Percentiles rank a stretch among this genome's conserved stretches.
phyloP scores from a whole-genome alignment of 139 green algal genomes.

The Haematococcus sp. region DNA sequence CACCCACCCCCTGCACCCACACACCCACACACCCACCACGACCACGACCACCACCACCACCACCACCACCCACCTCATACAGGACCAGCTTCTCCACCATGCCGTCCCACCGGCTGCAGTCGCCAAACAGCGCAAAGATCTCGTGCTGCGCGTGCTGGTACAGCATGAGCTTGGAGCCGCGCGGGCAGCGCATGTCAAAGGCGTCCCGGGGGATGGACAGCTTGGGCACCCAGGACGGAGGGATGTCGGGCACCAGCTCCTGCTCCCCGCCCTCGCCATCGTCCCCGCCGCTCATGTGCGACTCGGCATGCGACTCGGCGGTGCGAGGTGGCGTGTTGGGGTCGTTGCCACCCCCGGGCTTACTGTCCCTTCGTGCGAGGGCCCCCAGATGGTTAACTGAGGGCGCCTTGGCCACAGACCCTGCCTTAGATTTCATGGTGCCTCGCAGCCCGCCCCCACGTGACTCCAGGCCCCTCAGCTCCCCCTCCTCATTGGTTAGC shows the following conservation, averaged over 20 bases:
- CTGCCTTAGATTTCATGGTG: neutral
- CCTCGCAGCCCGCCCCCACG: neutral
- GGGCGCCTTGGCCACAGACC: neutral
- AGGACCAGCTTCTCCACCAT: conserved; percentile 68
- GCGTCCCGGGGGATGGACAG: conserved; percentile 65
- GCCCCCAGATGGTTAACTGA: too few species aligned
- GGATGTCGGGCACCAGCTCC: conserved; percentile 65
- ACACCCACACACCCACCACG: too few species aligned
- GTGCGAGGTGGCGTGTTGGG: conserved; percentile 29
- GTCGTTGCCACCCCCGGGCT: neutral
- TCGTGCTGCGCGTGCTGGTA: conserved; percentile 64
- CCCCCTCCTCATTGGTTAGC: conserved; percentile 10
- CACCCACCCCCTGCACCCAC: too few species aligned
- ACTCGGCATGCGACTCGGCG: conserved; percentile 19
- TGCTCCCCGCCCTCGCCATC: conserved; percentile 15
- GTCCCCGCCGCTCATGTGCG: neutral
- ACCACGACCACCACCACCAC: too few species aligned
- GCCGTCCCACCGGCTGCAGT: conserved; percentile 80
- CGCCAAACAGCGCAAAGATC: conserved; percentile 78
- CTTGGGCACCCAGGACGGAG: conserved; percentile 71
- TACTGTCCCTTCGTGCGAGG: too few species aligned
- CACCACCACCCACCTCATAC: conserved; percentile 29
- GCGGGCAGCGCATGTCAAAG: conserved; percentile 80
- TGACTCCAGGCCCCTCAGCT: conserved; percentile 10
- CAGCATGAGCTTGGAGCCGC: conserved; percentile 51